Base-by-base conservation (phyloP, 2,329 filamentous ascomycete species). In the Lithohypha guttulata region DNA sequence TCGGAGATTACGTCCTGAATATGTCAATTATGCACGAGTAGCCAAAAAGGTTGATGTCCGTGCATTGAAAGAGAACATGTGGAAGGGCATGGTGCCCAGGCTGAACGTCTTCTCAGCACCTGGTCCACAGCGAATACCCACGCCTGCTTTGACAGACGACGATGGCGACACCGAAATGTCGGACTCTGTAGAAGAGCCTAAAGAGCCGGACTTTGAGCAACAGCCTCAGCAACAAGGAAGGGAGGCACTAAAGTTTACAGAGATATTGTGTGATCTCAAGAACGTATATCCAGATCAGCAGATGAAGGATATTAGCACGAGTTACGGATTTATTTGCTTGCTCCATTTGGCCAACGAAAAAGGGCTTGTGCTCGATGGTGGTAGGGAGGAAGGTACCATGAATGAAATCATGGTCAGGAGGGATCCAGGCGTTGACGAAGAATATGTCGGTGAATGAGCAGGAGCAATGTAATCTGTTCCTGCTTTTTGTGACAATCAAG, bases 271-370 rank as follows among this genome's bases (percentile, higher is more conserved):
- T 57, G 79, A 79, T 45, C 66, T 98, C 32, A 83, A 93, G 57
- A 63, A 70, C 3, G 85, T 94, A 6, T 98, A 98, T 55, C 80
- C 86, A 8, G 82, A 84, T 59, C 72, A 83, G 50, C 76, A 78
- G 44, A 84, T 98, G 77, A 78, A 81, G 44, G 91, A 98, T 60
- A 96, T 98, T 54, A 94, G 86, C 23, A 98, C 91, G 0, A 93
- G 71, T 11, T 81, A 74, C 50, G 93, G 91, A 59, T 98, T 96
- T 63, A 98, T 98, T 47, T 93, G 84, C 53, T 64, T 94, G 42
- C 65, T 95, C 48, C 87, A 95, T 61, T 59, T 95, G 53, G 87
- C 87, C 43, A 95, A 95, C 61, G 87, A 95, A 57, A 89, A 93
- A 64, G 87, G 87, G 0, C 66, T 95, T 26, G 70, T 81, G 17